phyloP scores from a whole-genome alignment of 441 rosid genomes.

The Syzygium syzygioides region DNA sequence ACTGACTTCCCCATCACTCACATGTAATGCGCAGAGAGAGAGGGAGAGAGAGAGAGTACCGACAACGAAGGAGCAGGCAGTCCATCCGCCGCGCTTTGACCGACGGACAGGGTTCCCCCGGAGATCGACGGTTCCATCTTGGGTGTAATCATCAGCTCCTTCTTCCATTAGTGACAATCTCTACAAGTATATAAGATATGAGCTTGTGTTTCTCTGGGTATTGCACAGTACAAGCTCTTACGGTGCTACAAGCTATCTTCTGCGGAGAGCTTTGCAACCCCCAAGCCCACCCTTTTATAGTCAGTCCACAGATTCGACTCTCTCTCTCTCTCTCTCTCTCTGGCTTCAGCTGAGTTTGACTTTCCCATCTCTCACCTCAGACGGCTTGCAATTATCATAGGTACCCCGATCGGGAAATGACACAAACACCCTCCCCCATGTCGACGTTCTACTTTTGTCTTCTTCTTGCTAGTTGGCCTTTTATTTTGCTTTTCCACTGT shows the following conservation, averaged over 20 bases:
- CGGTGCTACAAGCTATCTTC: not conserved
- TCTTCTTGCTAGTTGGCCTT: not conserved
- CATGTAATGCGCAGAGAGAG: not conserved
- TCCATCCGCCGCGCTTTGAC: not conserved
- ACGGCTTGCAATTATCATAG: not conserved
- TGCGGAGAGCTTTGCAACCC: not conserved
- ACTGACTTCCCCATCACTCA: not conserved
- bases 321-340: not conserved
- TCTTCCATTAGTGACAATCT: not conserved
- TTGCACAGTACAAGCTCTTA: not conserved
- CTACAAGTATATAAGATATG: not conserved
- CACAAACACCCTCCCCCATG: not conserved
- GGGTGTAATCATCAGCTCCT: not conserved
- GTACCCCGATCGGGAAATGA: not conserved
- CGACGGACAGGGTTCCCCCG: not conserved
- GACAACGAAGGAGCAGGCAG: not conserved
- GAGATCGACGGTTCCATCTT: not conserved
- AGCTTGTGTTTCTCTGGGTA: not conserved
- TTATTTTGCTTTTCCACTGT: not conserved
- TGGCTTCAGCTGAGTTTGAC: not conserved
- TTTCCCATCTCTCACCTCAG: not conserved
- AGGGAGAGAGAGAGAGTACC: not conserved
- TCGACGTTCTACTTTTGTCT: not conserved
- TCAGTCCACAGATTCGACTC: not conserved
- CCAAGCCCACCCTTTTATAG: not conserved